Conservation (phyloP, 257 asterid species). For the Thymus mandschuricus region DNA sequence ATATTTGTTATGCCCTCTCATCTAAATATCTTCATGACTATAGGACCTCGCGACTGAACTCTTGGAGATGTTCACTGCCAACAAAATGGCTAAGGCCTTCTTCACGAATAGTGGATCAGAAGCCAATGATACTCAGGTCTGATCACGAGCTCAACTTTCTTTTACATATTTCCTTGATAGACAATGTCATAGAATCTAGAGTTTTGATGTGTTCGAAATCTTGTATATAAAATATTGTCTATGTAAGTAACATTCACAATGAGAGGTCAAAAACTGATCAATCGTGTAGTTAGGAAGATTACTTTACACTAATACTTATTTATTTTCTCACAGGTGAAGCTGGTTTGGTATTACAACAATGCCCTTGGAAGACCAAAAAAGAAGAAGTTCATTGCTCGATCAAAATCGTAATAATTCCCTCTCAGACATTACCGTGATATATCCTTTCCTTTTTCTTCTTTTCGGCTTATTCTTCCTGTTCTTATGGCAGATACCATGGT, state of each 20-base stretch:
- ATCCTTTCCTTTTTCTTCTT: neutral
- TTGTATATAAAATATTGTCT: neutral
- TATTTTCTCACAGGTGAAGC: slow-evolving; percentile 69
- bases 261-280: too few relatives aligned
- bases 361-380: slow-evolving; percentile 97
- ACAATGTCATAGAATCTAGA: neutral
- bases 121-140: slow-evolving; percentile 96
- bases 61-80: slow-evolving; percentile 71
- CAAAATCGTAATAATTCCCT: slow-evolving; percentile 66
- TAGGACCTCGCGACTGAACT: slow-evolving; percentile 93
- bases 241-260: neutral
- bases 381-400: slow-evolving; percentile 93
- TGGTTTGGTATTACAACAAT: slow-evolving; percentile 94
- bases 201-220: neutral
- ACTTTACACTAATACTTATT: neutral
- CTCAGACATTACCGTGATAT: neutral
- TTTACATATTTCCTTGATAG: slow-evolving; percentile 10
- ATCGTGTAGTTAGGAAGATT: too few relatives aligned
- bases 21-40: slow-evolving; percentile 23
- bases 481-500: slow-evolving; percentile 81
- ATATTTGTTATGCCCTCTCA: slow-evolving; percentile 10
- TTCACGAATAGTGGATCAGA: slow-evolving; percentile 97
- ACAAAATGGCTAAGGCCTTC: slow-evolving; percentile 82
- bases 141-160: neutral
- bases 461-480: slow-evolving; percentile 19